phyloP scores from a whole-genome alignment of 2,329 filamentous ascomycete genomes.

The Sporothrix inflata region DNA sequence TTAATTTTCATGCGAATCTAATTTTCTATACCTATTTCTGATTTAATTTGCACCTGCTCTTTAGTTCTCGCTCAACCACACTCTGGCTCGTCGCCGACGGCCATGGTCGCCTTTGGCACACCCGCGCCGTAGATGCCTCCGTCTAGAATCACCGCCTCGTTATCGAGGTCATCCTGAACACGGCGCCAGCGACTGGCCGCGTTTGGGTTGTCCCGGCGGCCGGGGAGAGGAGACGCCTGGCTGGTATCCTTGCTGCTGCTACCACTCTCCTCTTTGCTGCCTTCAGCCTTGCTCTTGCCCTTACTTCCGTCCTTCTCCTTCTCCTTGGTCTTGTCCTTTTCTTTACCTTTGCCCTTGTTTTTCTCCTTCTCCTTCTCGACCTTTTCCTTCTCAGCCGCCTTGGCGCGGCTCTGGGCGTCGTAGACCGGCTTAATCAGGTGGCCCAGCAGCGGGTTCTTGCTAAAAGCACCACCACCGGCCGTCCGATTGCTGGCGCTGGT shows the following conservation, averaged over 20 bases:
- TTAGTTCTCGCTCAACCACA: neutral
- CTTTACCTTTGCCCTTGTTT: neutral
- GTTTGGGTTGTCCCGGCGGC: conserved; percentile 45
- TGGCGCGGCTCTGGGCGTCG: conserved; percentile 43
- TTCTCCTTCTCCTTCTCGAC: conserved; percentile 33
- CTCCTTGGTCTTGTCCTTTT: conserved; percentile 3
- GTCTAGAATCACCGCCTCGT: conserved; percentile 62
- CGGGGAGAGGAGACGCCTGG: conserved; percentile 39
- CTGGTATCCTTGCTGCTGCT: neutral
- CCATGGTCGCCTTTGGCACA: conserved; percentile 38
- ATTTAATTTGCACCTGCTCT: neutral
- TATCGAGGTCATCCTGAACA: conserved; percentile 63
- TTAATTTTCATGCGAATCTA: neutral
- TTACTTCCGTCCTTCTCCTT: neutral
- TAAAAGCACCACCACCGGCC: conserved; percentile 62
- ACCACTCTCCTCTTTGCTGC: neutral
- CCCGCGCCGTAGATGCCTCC: conserved; percentile 52
- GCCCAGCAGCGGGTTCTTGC: conserved; percentile 67
- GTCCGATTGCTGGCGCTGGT: conserved; percentile 14
- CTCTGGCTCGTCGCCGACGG: conserved; percentile 20
- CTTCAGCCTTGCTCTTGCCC: neutral
- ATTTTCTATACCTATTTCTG: neutral
- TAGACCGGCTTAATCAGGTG: conserved; percentile 67
- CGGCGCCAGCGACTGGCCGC: conserved; percentile 56
- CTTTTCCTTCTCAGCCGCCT: conserved; percentile 35